Evolutionary conservation across 2,329 filamentous ascomycete species (phyloP), one percentile per base, ranked within the genome.

Genomic region (Fusarium sarcochroum): DNA sequence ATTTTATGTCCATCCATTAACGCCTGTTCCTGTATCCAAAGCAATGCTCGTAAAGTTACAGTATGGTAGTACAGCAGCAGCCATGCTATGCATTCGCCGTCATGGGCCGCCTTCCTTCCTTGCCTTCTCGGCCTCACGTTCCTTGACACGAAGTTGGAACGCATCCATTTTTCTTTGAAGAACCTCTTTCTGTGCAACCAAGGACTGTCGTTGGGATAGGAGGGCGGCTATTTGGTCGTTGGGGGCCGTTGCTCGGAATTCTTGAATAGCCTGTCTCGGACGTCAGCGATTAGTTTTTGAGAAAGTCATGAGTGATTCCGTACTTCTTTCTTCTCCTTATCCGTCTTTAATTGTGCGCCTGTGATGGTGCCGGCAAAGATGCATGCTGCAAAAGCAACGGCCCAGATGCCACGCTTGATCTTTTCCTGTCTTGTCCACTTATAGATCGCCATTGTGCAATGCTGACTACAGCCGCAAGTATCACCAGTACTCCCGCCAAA

Each of bases 301-400:
- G 13, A 23, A 6, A 20, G 9, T 40, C 11, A 8, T 18, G 7
- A 37, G 27, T 18, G 46, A 10, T 8, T 15, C 64, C 73, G 38
- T 60, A 84, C 83, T 71, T 83, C 75, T 64, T 79, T 76, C 69
- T 80, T 84, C 65, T 86, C 82, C 59, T 80, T 77, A 61, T 84
- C 81, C 47, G 80, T 79, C 76, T 85, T 86, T 45, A 86, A 72
- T 45, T 82, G 81, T 8, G 84, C 84, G 51, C 84, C 84, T 57
- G 84, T 85, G 46, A 83, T 77, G 44, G 81, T 75, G 59, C 84
- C 83, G 32, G 84, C 82, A 60, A 81, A 77, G 62, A 84, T 79
- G 58, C 84, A 79, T 61, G 82, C 83, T 5, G 80, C 81, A 63
- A 84, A 80, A 34, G 82, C 83, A 34, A 75, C 78, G n/a, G 84